Evolutionary conservation across 2,329 filamentous ascomycete species (phyloP).

Genomic region (Fusarium napiforme): DNA sequence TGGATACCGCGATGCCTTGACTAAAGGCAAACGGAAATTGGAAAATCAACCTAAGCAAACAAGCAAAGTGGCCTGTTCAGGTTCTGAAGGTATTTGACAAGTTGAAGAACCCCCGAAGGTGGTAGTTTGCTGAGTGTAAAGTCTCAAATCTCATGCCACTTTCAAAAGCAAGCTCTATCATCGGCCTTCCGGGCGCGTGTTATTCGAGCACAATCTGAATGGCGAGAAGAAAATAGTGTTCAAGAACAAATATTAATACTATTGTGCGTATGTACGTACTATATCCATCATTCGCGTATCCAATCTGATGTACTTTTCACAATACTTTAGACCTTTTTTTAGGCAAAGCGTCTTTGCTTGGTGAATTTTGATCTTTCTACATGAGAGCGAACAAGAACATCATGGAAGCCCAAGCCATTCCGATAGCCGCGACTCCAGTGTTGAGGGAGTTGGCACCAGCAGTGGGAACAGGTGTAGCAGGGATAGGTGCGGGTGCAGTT

Average conservation of each 20-base stretch:
- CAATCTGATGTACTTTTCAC: background rate
- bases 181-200: too few relatives aligned
- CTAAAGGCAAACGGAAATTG: background rate
- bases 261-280: background rate
- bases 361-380: background rate
- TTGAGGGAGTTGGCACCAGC: constrained; percentile 6
- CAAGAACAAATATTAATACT: background rate
- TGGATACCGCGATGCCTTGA: background rate
- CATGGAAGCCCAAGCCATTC: background rate
- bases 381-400: constrained; percentile 10
- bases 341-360: background rate
- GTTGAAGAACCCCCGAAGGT: background rate
- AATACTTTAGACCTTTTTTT: too few relatives aligned
- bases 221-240: fast-evolving
- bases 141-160: background rate
- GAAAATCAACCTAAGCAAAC: background rate
- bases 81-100: too few relatives aligned
- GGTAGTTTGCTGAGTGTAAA: background rate
- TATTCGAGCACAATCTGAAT: fast-evolving
- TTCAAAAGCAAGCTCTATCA: background rate
- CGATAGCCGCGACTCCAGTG: background rate
- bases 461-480: constrained; percentile 14
- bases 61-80: fast-evolving
- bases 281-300: background rate
- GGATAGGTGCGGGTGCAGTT: background rate